These are phyloP conservation scores for Chenopodium berlandieri DNA, from an alignment of 148 eudicot genomes.

Conservation along the genomic window DNA sequence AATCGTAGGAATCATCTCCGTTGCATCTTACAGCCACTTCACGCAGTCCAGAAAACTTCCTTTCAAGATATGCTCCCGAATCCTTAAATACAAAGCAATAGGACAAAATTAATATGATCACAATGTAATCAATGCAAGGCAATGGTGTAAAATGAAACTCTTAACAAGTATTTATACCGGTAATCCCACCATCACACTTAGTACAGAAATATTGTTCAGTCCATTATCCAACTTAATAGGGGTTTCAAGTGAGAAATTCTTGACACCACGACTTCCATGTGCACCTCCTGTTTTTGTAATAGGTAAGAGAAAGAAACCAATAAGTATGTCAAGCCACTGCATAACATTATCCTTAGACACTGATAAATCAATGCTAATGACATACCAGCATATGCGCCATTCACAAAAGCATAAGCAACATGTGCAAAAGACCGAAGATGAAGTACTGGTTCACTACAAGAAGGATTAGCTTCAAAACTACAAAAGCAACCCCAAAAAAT, in stretches of 20 bases:
- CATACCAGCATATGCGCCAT: constrained; percentile 34
- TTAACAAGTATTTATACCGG: constrained; percentile 36
- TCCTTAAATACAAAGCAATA: constrained; percentile 31
- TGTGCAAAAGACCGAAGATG: constrained; percentile 35
- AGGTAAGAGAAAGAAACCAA: neutral
- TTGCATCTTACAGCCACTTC: constrained; percentile 35
- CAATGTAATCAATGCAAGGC: constrained; percentile 8
- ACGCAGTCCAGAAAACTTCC: constrained; percentile 38
- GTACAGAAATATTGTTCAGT: constrained; percentile 36
- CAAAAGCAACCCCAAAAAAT: constrained; percentile 3
- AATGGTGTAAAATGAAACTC: constrained; percentile 1
- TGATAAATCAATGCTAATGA: neutral
- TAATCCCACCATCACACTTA: constrained; percentile 54
- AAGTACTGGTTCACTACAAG: constrained; percentile 32
- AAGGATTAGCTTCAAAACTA: constrained; percentile 35
- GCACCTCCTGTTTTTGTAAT: constrained; percentile 26
- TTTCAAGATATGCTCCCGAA: constrained; percentile 52
- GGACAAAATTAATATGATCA: neutral
- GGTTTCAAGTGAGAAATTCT: constrained; percentile 37
- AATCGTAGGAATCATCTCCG: constrained; percentile 23
- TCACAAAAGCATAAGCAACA: constrained; percentile 38
- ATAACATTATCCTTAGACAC: neutral
- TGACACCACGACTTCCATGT: constrained; percentile 43
- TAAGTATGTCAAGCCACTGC: neutral
- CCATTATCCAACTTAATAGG: constrained; percentile 31